Evolutionary conservation across 352 stramenopile genomes (phyloP).

Genomic region (Pythium sukuiense): DNA sequence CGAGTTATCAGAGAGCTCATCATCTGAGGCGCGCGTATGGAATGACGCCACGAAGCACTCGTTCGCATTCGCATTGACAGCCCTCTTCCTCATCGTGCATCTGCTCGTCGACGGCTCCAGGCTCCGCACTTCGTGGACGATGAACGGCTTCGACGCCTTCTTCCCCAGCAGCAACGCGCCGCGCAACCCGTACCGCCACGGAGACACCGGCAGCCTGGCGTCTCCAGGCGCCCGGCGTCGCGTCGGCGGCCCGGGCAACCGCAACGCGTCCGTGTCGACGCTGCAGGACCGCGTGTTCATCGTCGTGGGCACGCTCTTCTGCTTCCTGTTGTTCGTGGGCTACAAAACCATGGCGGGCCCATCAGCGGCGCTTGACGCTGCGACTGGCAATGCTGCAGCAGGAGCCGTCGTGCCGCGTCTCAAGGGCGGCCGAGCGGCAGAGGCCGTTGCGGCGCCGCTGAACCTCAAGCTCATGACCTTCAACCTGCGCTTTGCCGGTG

Average conservation of each 20-base stretch:
- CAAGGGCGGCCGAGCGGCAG: slow-evolving; percentile 32
- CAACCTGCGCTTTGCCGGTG: slow-evolving; percentile 37
- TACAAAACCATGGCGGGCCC: slow-evolving; percentile 41
- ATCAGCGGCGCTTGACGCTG: slow-evolving; percentile 4
- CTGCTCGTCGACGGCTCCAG: not conserved
- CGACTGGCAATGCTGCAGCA: slow-evolving; percentile 32
- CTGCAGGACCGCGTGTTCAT: slow-evolving; percentile 62
- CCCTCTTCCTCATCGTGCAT: not conserved
- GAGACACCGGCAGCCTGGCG: slow-evolving; percentile 30
- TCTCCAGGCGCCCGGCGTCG: slow-evolving; percentile 6
- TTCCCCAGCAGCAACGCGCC: slow-evolving; percentile 58
- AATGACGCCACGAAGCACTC: slow-evolving; percentile 14
- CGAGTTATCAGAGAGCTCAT: not conserved
- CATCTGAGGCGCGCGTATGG: not conserved
- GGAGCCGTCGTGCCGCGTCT: slow-evolving; percentile 31
- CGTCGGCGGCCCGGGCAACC: slow-evolving; percentile 9
- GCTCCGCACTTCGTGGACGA: slow-evolving; percentile 12
- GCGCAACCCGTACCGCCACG: slow-evolving; percentile 81
- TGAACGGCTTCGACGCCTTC: slow-evolving; percentile 72
- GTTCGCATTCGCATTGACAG: not conserved
- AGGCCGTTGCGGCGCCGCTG: slow-evolving; percentile 37
- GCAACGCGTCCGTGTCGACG: slow-evolving; percentile 15
- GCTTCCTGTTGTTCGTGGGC: slow-evolving; percentile 63
- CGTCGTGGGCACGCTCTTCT: slow-evolving; percentile 61
- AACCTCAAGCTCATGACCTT: slow-evolving; percentile 64